Conservation (phyloP, 148 eudicot species). For the Cornus controversa region DNA sequence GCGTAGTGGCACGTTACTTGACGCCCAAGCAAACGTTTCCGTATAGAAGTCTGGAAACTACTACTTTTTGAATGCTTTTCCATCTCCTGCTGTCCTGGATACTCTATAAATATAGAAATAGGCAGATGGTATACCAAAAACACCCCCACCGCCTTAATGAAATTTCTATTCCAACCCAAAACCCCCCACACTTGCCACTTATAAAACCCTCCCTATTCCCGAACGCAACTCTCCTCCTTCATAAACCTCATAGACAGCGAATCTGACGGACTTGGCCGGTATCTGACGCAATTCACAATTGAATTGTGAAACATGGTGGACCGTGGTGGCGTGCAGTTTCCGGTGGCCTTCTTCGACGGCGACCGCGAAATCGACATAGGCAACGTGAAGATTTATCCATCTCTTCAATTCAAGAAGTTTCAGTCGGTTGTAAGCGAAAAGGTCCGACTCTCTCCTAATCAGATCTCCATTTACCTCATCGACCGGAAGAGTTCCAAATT, state of each 20-base stretch:
- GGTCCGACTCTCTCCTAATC: constrained; percentile 71
- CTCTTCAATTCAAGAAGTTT: constrained; percentile 51
- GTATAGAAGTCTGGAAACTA: not conserved
- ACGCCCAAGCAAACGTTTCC: not conserved
- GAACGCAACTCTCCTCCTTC: not conserved
- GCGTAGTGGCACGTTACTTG: not conserved
- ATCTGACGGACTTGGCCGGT: no score
- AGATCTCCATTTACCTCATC: constrained; percentile 63
- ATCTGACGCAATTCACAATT: no score
- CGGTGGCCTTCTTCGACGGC: constrained; percentile 69
- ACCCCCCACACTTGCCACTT: constrained; percentile 1
- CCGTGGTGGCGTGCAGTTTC: constrained; percentile 23
- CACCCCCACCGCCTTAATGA: constrained; percentile 9
- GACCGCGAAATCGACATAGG: constrained; percentile 57
- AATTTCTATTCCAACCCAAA: constrained; percentile 1
- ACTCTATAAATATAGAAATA: no score
- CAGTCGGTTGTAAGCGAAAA: constrained; percentile 40
- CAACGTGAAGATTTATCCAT: constrained; percentile 30
- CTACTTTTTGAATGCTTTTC: not conserved
- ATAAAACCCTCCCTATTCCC: constrained; percentile 3
- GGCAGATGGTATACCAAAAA: not conserved
- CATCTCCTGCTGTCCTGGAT: no score
- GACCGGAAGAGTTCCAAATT: constrained; percentile 15
- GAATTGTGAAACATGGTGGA: constrained; percentile 32
- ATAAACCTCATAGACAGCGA: not conserved